Evolutionary conservation across 352 stramenopile genomes (phyloP).

Genomic region (Globisporangium emineosum): DNA sequence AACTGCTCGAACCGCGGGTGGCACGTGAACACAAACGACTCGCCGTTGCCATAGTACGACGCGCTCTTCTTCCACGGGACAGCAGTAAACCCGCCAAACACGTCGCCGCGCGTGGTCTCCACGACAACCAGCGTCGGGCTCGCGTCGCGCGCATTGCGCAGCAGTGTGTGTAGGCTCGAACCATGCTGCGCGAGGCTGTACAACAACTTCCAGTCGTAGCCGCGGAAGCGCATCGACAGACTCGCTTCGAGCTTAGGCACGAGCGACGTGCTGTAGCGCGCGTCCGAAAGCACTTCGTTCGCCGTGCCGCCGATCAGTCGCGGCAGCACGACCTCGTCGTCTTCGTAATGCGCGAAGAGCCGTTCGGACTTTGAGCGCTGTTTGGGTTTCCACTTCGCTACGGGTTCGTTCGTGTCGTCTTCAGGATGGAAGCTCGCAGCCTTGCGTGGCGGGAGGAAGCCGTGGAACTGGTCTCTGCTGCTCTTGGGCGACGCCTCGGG

Average conservation of each 20-base stretch:
- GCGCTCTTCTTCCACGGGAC: slow-evolving; percentile 40
- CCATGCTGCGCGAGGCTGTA: slow-evolving; percentile 66
- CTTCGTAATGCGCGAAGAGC: slow-evolving; percentile 23
- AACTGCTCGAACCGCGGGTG: slow-evolving; percentile 58
- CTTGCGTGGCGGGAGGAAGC: slow-evolving; percentile 7
- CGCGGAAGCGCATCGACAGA: slow-evolving; percentile 40
- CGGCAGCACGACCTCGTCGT: slow-evolving; percentile 37
- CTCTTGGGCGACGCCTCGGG: slow-evolving; percentile 13
- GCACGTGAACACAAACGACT: slow-evolving; percentile 74
- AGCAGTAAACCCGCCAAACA: slow-evolving; percentile 62
- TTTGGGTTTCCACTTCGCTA: slow-evolving; percentile 17
- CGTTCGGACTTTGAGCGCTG: slow-evolving; percentile 34
- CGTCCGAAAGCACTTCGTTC: slow-evolving; percentile 47
- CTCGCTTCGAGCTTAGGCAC: slow-evolving; percentile 62
- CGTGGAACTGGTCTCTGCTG: slow-evolving; percentile 17
- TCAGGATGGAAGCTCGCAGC: slow-evolving; percentile 13
- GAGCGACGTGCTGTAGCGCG: slow-evolving; percentile 31
- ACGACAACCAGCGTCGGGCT: slow-evolving; percentile 54
- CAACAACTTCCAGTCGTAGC: slow-evolving; percentile 66
- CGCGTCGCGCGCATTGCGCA: slow-evolving; percentile 37
- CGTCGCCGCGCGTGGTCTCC: slow-evolving; percentile 55
- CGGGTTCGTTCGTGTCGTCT: neutral
- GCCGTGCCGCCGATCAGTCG: slow-evolving; percentile 43
- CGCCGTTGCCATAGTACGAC: slow-evolving; percentile 70
- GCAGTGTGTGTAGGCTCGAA: slow-evolving; percentile 60